phyloP scores from a whole-genome alignment of 1,139 yeast species.

The Pichia sp. region DNA sequence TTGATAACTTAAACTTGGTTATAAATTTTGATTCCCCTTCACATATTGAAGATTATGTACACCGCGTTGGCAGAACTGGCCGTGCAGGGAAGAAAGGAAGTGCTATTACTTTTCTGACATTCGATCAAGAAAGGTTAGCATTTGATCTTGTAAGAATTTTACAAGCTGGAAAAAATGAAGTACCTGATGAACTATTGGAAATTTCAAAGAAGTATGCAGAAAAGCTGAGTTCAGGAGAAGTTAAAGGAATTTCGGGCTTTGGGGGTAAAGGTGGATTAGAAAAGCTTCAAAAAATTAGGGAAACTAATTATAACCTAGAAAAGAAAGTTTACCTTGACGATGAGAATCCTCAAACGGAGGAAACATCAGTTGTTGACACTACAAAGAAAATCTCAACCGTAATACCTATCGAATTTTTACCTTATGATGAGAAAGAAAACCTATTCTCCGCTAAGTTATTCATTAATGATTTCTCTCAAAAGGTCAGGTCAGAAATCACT shows the following conservation, averaged over 20 bases:
- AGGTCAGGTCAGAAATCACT: constrained; percentile 52
- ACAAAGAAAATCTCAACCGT: constrained; percentile 5
- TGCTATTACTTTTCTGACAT: constrained; percentile 67
- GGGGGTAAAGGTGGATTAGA: constrained; percentile 85
- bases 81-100: constrained; percentile 78
- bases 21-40: constrained; percentile 84
- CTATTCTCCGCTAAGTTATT: constrained; percentile 59
- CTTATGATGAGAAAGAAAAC: constrained; percentile 56
- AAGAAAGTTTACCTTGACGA: constrained; percentile 29
- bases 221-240: constrained; percentile 65
- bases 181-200: constrained; percentile 44
- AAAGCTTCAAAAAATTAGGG: constrained; percentile 64
- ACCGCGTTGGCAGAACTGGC: constrained; percentile 94
- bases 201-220: constrained; percentile 52
- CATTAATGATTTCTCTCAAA: constrained; percentile 81
- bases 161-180: constrained; percentile 27
- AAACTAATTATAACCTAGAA: constrained; percentile 32
- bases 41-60: constrained; percentile 94
- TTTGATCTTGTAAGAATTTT: constrained; percentile 63
- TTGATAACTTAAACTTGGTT: constrained; percentile 71
- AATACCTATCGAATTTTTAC: constrained; percentile 33
- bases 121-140: constrained; percentile 61
- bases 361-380: not conserved
- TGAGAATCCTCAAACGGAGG: constrained; percentile 13
- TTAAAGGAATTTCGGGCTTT: constrained; percentile 66